A percentile compares a stretch with the other conserved stretches of the same genome.
phyloP scores from a whole-genome alignment of 257 asterid species.

The Linderniella brevidens region DNA sequence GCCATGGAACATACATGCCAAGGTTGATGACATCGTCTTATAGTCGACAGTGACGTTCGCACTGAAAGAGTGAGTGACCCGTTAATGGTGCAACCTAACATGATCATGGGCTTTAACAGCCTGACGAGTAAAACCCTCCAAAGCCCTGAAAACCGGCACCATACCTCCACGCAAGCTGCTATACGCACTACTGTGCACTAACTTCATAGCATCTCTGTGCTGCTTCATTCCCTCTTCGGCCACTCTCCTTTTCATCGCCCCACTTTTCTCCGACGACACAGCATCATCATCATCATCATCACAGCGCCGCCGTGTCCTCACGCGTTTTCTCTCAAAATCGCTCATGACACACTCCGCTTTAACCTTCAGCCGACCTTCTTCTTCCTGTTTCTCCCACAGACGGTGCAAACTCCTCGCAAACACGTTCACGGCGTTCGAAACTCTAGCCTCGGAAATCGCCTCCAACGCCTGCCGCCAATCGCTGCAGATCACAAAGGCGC shows the following conservation, averaged over 20 bases:
- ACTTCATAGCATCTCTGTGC: constrained; percentile 61
- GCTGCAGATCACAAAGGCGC: constrained; percentile 57
- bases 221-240: constrained; percentile 69
- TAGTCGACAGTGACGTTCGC: too few species aligned
- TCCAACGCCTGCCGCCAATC: constrained; percentile 91
- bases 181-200: constrained; percentile 76
- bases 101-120: constrained; percentile 69
- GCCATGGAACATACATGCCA: too few species aligned
- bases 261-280: constrained; percentile 37
- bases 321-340: constrained; percentile 26
- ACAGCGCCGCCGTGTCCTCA: too few species aligned
- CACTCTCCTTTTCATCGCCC: constrained; percentile 45
- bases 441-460: constrained; percentile 48
- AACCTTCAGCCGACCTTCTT: constrained; percentile 67
- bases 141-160: constrained; percentile 80
- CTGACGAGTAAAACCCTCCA: constrained; percentile 69
- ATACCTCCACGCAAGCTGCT: constrained; percentile 76
- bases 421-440: constrained; percentile 62
- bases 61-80: too few species aligned
- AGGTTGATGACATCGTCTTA: too few species aligned
- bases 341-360: constrained; percentile 53
- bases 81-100: constrained; percentile 26
- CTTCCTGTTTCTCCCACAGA: constrained; percentile 75
- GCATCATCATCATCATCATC: too few species aligned
- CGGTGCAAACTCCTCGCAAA: constrained; percentile 56